Evolutionary conservation across 768 basidiomycete species (phyloP).

Genomic region (Dentipellis fragilis): DNA sequence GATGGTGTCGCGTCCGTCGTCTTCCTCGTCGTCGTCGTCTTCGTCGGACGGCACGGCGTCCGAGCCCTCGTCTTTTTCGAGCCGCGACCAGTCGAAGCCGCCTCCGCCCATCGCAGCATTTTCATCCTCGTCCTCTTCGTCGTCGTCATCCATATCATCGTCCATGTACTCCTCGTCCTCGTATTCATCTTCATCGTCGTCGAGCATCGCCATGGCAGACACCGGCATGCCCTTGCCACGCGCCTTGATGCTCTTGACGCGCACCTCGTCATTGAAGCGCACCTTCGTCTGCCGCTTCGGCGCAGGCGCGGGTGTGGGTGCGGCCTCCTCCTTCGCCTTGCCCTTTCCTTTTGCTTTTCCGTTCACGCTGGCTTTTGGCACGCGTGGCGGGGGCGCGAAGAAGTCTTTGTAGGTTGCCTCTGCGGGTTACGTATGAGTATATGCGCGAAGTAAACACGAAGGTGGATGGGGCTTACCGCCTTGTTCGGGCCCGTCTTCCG

Average conservation of each 20-base stretch:
- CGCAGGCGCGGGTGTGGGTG: constrained; percentile 11
- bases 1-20: constrained; percentile 37
- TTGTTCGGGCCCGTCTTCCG: constrained; percentile 23
- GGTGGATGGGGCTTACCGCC: constrained; percentile 24
- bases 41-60: constrained; percentile 5
- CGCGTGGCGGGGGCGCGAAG: constrained; percentile 51
- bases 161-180: constrained; percentile 19
- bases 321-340: constrained; percentile 11
- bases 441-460: too few species aligned
- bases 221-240: constrained; percentile 57
- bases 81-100: constrained; percentile 10
- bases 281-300: constrained; percentile 35
- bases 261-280: constrained; percentile 72
- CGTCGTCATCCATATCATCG: constrained; percentile 13
- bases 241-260: constrained; percentile 71
- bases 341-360: constrained; percentile 11
- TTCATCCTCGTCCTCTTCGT: constrained; percentile 17
- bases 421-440: constrained; percentile 16
- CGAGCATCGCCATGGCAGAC: constrained; percentile 31
- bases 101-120: constrained; percentile 16
- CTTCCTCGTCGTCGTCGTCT: constrained; percentile 15
- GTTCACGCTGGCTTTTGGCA: background rate
- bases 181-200: constrained; percentile 27
- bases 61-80: constrained; percentile 13
- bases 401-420: constrained; percentile 70